phyloP scores from a whole-genome alignment of 768 basidiomycete genomes.

The Thelephora ganbajun region DNA sequence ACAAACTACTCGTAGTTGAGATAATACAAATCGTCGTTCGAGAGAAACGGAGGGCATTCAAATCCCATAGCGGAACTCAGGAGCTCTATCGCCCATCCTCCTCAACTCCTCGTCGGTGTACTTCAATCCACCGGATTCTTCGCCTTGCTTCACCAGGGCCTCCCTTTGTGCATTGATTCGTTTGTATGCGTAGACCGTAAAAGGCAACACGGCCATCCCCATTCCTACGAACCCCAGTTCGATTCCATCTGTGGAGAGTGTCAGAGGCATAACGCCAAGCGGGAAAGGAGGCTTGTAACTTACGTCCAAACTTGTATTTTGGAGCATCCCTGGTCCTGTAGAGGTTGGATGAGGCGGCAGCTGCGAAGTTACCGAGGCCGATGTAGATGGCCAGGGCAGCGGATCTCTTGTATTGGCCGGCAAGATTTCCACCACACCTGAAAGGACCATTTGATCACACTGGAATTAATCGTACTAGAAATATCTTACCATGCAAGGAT shows the following conservation, averaged over 20 bases:
- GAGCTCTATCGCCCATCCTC: constrained; percentile 44
- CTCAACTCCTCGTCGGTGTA: constrained; percentile 16
- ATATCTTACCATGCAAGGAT: constrained; percentile 41
- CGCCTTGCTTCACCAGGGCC: constrained; percentile 22
- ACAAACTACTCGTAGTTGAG: too few relatives aligned
- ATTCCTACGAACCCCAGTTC: constrained; percentile 61
- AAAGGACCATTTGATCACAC: not conserved
- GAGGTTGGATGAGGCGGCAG: constrained; percentile 45
- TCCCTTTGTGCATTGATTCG: constrained; percentile 45
- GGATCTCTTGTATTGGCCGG: constrained; percentile 58
- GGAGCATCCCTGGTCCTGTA: constrained; percentile 47
- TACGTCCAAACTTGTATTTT: constrained; percentile 48
- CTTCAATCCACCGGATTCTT: constrained; percentile 14
- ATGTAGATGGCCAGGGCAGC: constrained; percentile 56
- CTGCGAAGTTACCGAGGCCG: constrained; percentile 55
- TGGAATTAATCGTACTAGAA: not conserved
- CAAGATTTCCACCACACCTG: constrained; percentile 54
- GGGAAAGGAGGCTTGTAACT: constrained; percentile 9
- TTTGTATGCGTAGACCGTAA: constrained; percentile 33
- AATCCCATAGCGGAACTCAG: constrained; percentile 45
- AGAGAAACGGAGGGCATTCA: constrained; percentile 8
- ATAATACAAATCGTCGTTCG: too few relatives aligned
- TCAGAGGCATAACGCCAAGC: not conserved
- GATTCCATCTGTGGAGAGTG: constrained; percentile 38
- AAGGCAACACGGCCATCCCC: constrained; percentile 37